Base-by-base conservation (phyloP, 257 asterid species). In the Solanum lignicaule region DNA sequence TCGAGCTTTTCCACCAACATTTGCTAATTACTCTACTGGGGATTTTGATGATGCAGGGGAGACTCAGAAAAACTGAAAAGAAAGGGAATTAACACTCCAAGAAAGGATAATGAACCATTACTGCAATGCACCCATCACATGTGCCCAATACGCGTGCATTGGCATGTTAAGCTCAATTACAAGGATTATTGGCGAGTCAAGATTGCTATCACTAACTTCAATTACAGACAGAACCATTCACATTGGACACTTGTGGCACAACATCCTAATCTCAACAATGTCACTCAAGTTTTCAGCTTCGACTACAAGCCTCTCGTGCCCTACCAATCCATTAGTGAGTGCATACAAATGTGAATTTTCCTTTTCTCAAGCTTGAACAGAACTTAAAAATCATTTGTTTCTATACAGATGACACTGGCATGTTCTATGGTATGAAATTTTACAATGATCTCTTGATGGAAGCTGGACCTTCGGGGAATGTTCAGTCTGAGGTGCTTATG, bases 191-290 rank as follows among this genome's bases (percentile, higher is more conserved):
- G 98, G 98, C 93, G 96, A 2, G 94, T 91, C 5, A 95, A 95
- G 87, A 79, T 95, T n/a, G 94, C 98, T 25, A 87, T 95, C 31
- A 94, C 98, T 3, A 94, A 95, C 76, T 95, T 95, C 91, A 92
- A 95, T 32, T 95, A 92, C 90, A 89, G 90, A 88, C 86, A 90
- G 95, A 95, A 95, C 88, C 93, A 95, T 87, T 91, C 97, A 6
- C 96, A 93, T 74, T 95, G 98, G 98, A 95, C 96, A 2, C 92
- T 94, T 1, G 98, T 95, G 14, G 98, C 94, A 11, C 98, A 94
- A 83, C 98, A 95, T 85, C 98, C 98, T 21, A 95, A 92, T 90
- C 95, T 95, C 92, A 93, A 90, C 89, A 93, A 94, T 73, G 93
- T 95, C 83, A 94, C 98, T 38, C 94, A 92, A 91, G 96, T 94